A percentile compares a stretch with the other conserved stretches of the same genome.
Evolutionary conservation across 306 rosid species (phyloP).

Genomic region (Begonia masoniana): DNA sequence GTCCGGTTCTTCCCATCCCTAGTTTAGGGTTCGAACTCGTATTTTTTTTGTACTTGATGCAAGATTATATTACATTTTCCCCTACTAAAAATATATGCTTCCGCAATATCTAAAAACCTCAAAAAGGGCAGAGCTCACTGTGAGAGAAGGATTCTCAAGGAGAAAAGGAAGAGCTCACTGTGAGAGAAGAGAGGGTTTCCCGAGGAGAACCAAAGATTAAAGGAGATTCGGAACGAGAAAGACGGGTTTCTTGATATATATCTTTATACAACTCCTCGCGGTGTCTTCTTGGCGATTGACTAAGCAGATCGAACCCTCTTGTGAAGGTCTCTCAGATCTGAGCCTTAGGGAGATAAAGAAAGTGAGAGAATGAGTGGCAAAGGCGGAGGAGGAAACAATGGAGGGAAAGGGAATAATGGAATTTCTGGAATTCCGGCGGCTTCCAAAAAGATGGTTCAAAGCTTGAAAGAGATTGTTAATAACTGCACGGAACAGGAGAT

Average conservation of each 20-base stretch:
- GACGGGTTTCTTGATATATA: not conserved
- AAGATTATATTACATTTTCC: no score
- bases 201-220: constrained; percentile 4
- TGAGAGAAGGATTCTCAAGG: not conserved
- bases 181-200: constrained; percentile 22
- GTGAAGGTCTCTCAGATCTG: constrained; percentile 33
- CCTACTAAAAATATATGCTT: no score
- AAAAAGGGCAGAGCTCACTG: no score
- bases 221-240: constrained; percentile 1
- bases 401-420: constrained; percentile 42
- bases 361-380: constrained; percentile 47
- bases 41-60: no score
- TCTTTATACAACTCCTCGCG: constrained; percentile 21
- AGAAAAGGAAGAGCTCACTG: not conserved
- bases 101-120: no score
- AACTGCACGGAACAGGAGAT: constrained; percentile 89
- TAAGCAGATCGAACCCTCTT: constrained; percentile 4
- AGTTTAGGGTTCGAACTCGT: no score
- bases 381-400: constrained; percentile 31
- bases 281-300: constrained; percentile 36
- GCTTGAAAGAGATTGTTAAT: constrained; percentile 78
- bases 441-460: constrained; percentile 80
- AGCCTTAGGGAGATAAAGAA: constrained; percentile 12
- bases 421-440: constrained; percentile 63
- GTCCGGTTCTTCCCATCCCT: no score